Base-by-base conservation (phyloP, 768 basidiomycete species). In the Amanita rimosa region DNA sequence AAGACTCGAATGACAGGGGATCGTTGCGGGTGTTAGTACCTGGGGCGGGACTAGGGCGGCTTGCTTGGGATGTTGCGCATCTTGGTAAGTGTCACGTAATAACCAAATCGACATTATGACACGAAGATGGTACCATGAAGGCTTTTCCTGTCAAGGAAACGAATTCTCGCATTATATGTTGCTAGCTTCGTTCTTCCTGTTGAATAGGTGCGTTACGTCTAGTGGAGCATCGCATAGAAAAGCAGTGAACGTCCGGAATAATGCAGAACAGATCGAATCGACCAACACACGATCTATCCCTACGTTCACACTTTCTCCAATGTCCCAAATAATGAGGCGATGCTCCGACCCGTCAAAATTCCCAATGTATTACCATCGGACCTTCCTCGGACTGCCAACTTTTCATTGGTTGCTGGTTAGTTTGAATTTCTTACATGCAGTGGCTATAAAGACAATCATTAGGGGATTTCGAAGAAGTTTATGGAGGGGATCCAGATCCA, bases 91-190 rank as follows among this genome's bases (percentile, higher is more conserved):
- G 31, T 44, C 26, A 34, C 43, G 13, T 39, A 0, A 41, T 13
- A 14, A 34, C 38, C 7, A 48, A 46, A 45, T 44, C 31, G 33
- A 46, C 14, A 36, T 39, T 36, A 3, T 31, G n/a, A 29, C 17
- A 29, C 19, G 3, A 29, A 36, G 22, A 6, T 3, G 9, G 3
- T 6, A 9, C 34, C 53, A 92, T n/a, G n/a, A n/a, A n/a, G 93
- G 93, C 3, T 97, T 92, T 56, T 67, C 85, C 1, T 91, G 86
- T 54, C 93, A 95, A 63, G 93, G 87, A 17, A 96, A 96, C 60
- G 94, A 98, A 64, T 96, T 96, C 61, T 92, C 89, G 27, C 86
- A 94, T 55, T 91, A 90, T 64, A 95, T 94, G 92, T 75, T 98
- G 10, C 78, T 97, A 4, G 72, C 86, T 2, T 96, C 94, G 3